A percentile compares a stretch with the other conserved stretches of the same genome.
Evolutionary conservation across 2,329 filamentous ascomycete species (phyloP).

Genomic region (Hypomyces rosellus): DNA sequence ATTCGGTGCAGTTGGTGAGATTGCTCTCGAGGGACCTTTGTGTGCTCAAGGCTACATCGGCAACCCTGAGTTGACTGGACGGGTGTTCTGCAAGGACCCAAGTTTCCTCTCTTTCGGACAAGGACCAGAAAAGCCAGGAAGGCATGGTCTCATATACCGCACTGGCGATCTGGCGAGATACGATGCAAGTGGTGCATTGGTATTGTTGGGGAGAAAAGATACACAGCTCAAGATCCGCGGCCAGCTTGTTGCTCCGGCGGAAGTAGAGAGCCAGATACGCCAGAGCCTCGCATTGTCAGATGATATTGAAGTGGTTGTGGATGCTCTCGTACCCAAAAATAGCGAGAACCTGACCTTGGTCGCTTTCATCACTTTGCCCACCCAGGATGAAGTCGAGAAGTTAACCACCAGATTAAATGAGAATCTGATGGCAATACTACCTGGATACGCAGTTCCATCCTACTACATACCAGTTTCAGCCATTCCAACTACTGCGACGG

Average conservation of each 20-base stretch:
- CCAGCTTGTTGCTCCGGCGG: conserved; percentile 1
- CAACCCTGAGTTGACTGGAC: background rate
- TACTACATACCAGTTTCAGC: conserved; percentile 2
- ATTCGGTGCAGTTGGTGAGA: conserved; percentile 4
- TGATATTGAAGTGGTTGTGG: conserved; percentile 1
- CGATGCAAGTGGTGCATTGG: conserved; percentile 1
- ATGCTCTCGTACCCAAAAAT: conserved; percentile 3
- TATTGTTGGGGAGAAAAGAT: conserved; percentile 6
- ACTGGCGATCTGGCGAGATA: conserved; percentile 8
- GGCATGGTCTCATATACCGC: conserved; percentile 2
- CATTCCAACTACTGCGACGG: conserved; percentile 2
- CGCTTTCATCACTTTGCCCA: background rate
- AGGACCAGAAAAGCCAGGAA: background rate
- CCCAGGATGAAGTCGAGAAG: background rate
- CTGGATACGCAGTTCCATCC: conserved; percentile 6
- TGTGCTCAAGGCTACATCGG: conserved; percentile 3
- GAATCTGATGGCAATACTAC: background rate
- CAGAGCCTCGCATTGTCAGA: background rate
- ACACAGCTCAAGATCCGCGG: conserved; percentile 6
- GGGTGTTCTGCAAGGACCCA: conserved; percentile 1
- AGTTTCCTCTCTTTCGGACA: background rate
- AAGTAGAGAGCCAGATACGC: background rate
- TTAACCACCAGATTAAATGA: background rate
- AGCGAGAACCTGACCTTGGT: conserved; percentile 1
- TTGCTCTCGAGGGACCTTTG: conserved; percentile 5